Conservation (phyloP, 1,139 yeast species). For the Zygotorulaspora mrakii region DNA sequence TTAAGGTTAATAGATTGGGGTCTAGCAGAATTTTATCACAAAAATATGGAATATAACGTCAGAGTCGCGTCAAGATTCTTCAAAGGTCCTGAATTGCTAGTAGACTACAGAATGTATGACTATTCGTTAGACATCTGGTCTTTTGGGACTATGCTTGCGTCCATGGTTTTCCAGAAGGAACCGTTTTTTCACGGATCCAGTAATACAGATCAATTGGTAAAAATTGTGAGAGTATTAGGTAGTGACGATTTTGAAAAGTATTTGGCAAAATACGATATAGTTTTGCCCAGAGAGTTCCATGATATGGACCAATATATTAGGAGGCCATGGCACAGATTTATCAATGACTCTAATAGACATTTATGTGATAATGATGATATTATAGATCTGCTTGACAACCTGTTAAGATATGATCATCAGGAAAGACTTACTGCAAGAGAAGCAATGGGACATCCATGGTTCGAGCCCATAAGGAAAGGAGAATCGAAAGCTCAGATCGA, state of each 20-base stretch:
- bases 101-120: conserved; percentile 91
- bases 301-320: conserved; percentile 76
- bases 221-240: conserved; percentile 90
- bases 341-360: conserved; percentile 68
- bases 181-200: conserved; percentile 97
- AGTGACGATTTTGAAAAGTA: conserved; percentile 77
- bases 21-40: conserved; percentile 93
- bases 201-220: conserved; percentile 92
- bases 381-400: conserved; percentile 75
- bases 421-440: conserved; percentile 91
- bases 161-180: conserved; percentile 91
- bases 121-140: conserved; percentile 97
- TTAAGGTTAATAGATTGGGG: conserved; percentile 98
- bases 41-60: conserved; percentile 91
- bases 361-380: conserved; percentile 63
- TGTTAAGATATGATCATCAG: conserved; percentile 90
- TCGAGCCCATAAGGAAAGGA: conserved; percentile 32
- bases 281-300: conserved; percentile 77
- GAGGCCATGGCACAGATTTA: conserved; percentile 83
- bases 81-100: conserved; percentile 94
- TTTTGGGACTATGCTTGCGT: conserved; percentile 96
- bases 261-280: conserved; percentile 69
- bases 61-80: conserved; percentile 97
- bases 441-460: conserved; percentile 81
- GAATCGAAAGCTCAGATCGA: conserved; percentile 3